phyloP scores from a whole-genome alignment of 1,284 basidiomycete genomes.

The Pseudozyma tsukubaensis region DNA sequence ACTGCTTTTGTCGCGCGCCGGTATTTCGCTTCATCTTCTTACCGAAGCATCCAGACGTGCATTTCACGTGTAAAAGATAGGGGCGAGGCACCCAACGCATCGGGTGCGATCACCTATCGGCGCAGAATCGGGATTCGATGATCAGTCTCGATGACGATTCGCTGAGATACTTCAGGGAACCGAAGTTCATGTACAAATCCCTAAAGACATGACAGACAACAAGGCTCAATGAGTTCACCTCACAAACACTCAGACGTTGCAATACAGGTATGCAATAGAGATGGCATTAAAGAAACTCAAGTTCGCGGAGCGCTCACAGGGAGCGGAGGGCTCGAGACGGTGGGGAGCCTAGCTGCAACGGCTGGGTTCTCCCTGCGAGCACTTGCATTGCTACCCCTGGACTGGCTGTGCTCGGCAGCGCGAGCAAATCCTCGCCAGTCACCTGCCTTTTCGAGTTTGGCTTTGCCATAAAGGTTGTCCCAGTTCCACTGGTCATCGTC shows the following conservation, averaged over 20 bases:
- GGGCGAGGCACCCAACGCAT: neutral
- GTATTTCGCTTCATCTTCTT: constrained; percentile 18
- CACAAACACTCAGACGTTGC: too few species aligned
- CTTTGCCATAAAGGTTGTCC: constrained; percentile 50
- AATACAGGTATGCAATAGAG: constrained; percentile 1
- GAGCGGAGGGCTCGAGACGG: constrained; percentile 22
- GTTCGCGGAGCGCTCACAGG: constrained; percentile 34
- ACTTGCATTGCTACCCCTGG: constrained; percentile 18
- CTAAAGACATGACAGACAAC: neutral
- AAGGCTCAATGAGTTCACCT: neutral
- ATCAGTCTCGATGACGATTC: too few species aligned
- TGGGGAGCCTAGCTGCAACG: constrained; percentile 11
- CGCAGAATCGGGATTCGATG: neutral
- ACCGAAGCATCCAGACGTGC: constrained; percentile 36
- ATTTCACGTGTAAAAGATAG: constrained; percentile 37
- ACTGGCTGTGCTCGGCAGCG: constrained; percentile 32
- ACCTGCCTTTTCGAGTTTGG: constrained; percentile 47
- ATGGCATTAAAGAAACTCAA: constrained; percentile 13
- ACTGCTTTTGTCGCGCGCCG: constrained; percentile 12
- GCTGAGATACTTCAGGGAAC: too few species aligned
- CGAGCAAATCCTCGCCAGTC: constrained; percentile 51
- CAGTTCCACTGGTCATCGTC: constrained; percentile 52
- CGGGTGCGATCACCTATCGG: neutral
- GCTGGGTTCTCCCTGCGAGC: constrained; percentile 14
- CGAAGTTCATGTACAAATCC: too few species aligned